Conservation (phyloP, 192 early-diverging fungal genomes). For the Backusella psychrophila region DNA sequence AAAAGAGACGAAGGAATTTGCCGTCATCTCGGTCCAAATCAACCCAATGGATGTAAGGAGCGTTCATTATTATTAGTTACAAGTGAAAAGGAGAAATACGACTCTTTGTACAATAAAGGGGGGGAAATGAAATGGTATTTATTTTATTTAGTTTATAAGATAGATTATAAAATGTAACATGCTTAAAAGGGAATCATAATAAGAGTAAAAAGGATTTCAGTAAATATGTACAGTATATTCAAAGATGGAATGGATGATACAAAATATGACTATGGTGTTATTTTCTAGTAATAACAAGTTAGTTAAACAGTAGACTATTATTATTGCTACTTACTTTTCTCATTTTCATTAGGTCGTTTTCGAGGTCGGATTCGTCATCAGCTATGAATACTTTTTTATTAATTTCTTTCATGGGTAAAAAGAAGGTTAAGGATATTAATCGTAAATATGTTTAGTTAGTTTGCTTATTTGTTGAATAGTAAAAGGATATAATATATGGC, state of each 20-base stretch:
- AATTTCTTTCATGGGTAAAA: slow-evolving; percentile 4
- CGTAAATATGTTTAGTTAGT: neutral
- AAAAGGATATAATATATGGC: slow-evolving; percentile 2
- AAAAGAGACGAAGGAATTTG: too few species aligned
- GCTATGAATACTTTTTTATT: neutral
- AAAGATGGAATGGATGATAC: neutral
- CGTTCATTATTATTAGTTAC: too few species aligned
- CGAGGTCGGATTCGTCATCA: neutral
- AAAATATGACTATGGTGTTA: neutral
- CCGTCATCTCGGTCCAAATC: neutral
- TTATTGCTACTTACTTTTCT: neutral
- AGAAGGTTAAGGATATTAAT: neutral
- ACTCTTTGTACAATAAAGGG: neutral
- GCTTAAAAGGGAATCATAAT: neutral
- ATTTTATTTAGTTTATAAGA: neutral
- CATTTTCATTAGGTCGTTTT: neutral
- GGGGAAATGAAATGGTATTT: neutral
- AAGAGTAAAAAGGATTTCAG: neutral
- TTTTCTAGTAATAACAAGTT: neutral
- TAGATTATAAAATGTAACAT: neutral
- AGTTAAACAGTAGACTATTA: neutral
- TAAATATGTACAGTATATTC: neutral
- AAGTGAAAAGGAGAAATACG: too few species aligned
- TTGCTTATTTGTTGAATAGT: neutral
- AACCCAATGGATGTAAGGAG: neutral